These are phyloP conservation scores for Arthrobotrys sphaeroides DNA, from an alignment of 2,329 filamentous ascomycete genomes.

Conservation along the genomic window DNA sequence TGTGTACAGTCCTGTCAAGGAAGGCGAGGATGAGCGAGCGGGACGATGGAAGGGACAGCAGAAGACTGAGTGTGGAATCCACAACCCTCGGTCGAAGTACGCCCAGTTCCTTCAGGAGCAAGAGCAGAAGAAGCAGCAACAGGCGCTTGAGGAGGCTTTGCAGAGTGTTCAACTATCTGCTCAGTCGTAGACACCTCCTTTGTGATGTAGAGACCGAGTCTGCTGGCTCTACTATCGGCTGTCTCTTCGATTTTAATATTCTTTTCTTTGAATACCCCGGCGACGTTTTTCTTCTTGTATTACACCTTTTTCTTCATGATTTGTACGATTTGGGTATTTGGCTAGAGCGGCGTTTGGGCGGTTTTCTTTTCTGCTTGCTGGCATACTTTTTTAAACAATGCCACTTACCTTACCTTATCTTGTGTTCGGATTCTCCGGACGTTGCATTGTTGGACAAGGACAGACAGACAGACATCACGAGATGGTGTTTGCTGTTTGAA, in stretches of 20 bases:
- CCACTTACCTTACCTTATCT: not conserved
- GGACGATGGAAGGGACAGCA: constrained; percentile 95
- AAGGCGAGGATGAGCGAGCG: constrained; percentile 93
- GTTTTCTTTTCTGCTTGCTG: constrained; percentile 16
- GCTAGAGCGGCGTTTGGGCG: constrained; percentile 33
- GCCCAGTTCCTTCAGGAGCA: constrained; percentile 81
- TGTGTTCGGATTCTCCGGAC: not conserved
- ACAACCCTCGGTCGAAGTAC: constrained; percentile 96
- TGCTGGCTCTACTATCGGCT: not conserved
- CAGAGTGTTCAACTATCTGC: constrained; percentile 57
- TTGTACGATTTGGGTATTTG: constrained; percentile 12
- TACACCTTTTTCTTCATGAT: constrained; percentile 3
- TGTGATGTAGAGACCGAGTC: not conserved
- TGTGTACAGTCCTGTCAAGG: constrained; percentile 73
- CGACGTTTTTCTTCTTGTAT: not conserved
- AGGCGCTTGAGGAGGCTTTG: constrained; percentile 65
- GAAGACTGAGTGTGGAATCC: constrained; percentile 98
- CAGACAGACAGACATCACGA: not conserved
- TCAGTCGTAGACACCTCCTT: constrained; percentile 13
- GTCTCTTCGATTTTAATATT: not conserved
- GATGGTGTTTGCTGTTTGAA: not conserved
- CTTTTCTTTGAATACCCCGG: constrained; percentile 15
- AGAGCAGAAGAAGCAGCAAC: constrained; percentile 73
- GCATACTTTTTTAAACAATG: not conserved
- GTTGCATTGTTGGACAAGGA: constrained; percentile 4